Evolutionary conservation across 495 filamentous ascomycete genomes (phyloP).

Genomic region (Aspergillus hancockii): DNA sequence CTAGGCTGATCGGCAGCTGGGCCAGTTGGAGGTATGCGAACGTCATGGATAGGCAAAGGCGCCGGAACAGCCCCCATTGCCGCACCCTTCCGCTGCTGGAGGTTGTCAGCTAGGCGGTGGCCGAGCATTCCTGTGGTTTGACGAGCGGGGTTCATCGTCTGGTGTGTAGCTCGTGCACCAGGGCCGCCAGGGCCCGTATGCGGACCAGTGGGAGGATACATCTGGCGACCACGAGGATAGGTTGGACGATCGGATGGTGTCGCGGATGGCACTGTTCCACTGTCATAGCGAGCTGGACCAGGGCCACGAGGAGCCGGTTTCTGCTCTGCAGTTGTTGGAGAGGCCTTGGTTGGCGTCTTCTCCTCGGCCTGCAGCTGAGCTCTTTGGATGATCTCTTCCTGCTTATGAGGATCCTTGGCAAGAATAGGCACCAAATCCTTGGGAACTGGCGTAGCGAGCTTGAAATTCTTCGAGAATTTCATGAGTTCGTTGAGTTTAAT

Average conservation of each 20-base stretch:
- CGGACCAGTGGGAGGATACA: constrained; percentile 48
- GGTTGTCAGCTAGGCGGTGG: constrained; percentile 54
- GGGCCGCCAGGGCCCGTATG: constrained; percentile 35
- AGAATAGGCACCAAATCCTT: constrained; percentile 91
- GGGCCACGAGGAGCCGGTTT: constrained; percentile 34
- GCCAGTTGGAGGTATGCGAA: constrained; percentile 49
- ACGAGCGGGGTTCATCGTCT: constrained; percentile 43
- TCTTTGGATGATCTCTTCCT: constrained; percentile 87
- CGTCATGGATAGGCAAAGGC: constrained; percentile 57
- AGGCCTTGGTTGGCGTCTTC: constrained; percentile 49
- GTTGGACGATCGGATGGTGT: constrained; percentile 48
- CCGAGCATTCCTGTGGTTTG: constrained; percentile 50
- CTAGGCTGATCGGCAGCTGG: constrained; percentile 47
- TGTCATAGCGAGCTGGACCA: constrained; percentile 32
- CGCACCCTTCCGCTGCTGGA: constrained; percentile 57
- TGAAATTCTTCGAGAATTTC: constrained; percentile 93
- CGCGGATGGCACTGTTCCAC: constrained; percentile 32
- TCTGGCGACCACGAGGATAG: constrained; percentile 43
- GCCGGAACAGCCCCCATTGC: constrained; percentile 47
- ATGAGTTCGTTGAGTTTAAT: constrained; percentile 90
- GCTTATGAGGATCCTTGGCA: constrained; percentile 90
- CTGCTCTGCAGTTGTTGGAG: constrained; percentile 35
- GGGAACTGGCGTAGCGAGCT: constrained; percentile 87
- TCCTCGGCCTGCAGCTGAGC: constrained; percentile 66
- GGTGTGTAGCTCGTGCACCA: constrained; percentile 40